Percentiles rank a stretch among this genome's conserved stretches.
phyloP scores from a whole-genome alignment of 345 rosid genomes.

The Hirschfeldia incana region DNA sequence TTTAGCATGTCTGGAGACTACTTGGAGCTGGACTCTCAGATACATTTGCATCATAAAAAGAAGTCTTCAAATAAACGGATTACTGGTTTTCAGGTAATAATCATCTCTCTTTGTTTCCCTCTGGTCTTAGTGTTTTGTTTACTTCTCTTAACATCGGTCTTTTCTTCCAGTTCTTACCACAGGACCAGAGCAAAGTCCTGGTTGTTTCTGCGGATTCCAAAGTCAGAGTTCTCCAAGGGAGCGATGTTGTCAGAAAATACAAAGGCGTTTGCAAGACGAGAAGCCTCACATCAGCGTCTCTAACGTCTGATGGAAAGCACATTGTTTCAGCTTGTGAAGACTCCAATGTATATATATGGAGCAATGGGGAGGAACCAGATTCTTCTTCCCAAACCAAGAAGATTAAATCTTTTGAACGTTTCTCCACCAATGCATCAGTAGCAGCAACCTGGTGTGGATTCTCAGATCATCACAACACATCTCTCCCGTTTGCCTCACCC shows the following conservation, averaged over 20 bases:
- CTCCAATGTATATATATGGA: conserved; percentile 78
- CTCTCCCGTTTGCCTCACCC: conserved; percentile 50
- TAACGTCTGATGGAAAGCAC: conserved; percentile 77
- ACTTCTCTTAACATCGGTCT: conserved; percentile 8
- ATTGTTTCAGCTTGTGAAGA: conserved; percentile 79
- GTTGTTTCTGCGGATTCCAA: conserved; percentile 85
- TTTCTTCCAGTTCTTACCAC: conserved; percentile 61
- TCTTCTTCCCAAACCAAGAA: conserved; percentile 43
- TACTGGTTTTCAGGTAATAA: conserved; percentile 73
- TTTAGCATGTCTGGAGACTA: conserved; percentile 56
- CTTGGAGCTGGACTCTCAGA: conserved; percentile 70
- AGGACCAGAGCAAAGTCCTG: conserved; percentile 71
- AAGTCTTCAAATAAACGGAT: conserved; percentile 70
- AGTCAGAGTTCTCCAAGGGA: conserved; percentile 80
- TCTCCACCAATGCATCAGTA: conserved; percentile 70
- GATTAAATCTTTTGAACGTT: conserved; percentile 67
- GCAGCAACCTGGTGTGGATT: conserved; percentile 82
- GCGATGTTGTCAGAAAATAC: conserved; percentile 62
- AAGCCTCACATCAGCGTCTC: conserved; percentile 60
- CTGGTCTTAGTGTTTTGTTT: neutral
- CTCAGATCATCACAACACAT: conserved; percentile 28
- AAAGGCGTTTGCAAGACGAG: conserved; percentile 53
- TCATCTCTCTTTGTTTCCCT: neutral
- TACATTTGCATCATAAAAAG: conserved; percentile 61
- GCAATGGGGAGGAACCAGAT: conserved; percentile 37